Base-by-base conservation (phyloP, 2,329 filamentous ascomycete species). In the Calonectria montana region DNA sequence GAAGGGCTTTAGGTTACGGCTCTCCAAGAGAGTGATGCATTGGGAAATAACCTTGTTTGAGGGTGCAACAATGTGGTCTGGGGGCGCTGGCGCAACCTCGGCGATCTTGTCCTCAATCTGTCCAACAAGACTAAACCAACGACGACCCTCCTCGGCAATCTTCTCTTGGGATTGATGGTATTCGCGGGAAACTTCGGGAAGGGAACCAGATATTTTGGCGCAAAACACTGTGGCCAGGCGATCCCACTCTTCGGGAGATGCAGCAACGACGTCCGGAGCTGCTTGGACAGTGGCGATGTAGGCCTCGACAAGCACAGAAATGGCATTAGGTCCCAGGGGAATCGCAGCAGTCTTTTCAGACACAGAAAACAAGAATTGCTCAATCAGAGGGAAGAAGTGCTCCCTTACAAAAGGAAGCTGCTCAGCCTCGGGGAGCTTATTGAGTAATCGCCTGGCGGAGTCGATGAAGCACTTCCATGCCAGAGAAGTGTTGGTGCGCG, bases 171-270 rank as follows among this genome's bases (percentile, higher is more conserved):
- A 97, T 48, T 88, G 87, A 29, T 90, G 88, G 76, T 94, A 94
- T 21, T 95, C 93, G 73, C 93, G 93, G 0, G 95, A 95, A 68
- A 96, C 91, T 79, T 96, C 95, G 1, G 96, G 95, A 6, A 94
- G 88, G 0, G 95, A 97, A 7, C 90, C 90, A 66, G 91, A 92
- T 69, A 98, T 91, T 43, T 89, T 88, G 37, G 91, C 86, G 29
- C 92, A 86, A n/a, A 98, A 84, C 0, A 87, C 81, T 1, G 89
- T 84, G 0, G 90, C 89, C n/a, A 95, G 82, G 2, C 85, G 85
- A 2, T 86, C 81, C 94, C 94, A 97, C 74, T 92, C 86, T 3
- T 86, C 82, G 18, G 85, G 81, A 0, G 94, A 85, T 1, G 89
- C 84, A 0, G 88, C 81, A 4, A 91, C 75, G 2, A 86, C 82